A percentile compares a stretch with the other conserved stretches of the same genome.
These are phyloP conservation scores for Magnolia officinalis DNA, from an alignment of 164 flowering plant species.

Conservation along the genomic window DNA sequence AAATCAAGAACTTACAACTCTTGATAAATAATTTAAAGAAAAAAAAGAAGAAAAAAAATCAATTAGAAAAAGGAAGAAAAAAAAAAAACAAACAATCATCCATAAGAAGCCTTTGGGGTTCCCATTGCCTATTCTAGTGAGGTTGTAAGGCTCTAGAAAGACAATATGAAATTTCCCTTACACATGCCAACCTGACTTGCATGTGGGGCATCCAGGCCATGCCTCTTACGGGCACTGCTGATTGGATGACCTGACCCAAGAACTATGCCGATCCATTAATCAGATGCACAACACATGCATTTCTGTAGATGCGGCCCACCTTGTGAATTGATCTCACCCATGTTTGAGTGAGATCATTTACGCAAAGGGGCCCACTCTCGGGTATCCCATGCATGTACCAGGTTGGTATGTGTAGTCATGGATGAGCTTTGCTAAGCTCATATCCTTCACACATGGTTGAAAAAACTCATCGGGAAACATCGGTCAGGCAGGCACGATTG, in stretches of 20 bases:
- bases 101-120: neutral
- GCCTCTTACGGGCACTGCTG: neutral
- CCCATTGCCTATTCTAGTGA: neutral
- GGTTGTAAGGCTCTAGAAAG: neutral
- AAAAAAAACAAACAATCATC: neutral
- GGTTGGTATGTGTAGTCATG: neutral
- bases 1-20: neutral
- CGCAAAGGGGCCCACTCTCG: neutral
- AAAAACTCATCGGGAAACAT: too few relatives aligned
- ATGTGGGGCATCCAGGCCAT: neutral
- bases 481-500: too few relatives aligned
- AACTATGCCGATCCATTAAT: neutral
- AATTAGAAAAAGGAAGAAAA: too few relatives aligned
- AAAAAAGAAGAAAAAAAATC: too few relatives aligned
- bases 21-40: too few relatives aligned
- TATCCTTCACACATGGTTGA: too few relatives aligned
- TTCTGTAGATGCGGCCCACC: neutral
- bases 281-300: neutral
- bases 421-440: neutral
- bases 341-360: neutral
- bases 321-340: neutral
- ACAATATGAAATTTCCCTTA: neutral
- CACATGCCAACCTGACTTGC: neutral
- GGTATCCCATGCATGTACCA: neutral
- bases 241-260: too few relatives aligned